Base-by-base conservation (phyloP, 331 rosid genomes). In the Rosa hybrid region DNA sequence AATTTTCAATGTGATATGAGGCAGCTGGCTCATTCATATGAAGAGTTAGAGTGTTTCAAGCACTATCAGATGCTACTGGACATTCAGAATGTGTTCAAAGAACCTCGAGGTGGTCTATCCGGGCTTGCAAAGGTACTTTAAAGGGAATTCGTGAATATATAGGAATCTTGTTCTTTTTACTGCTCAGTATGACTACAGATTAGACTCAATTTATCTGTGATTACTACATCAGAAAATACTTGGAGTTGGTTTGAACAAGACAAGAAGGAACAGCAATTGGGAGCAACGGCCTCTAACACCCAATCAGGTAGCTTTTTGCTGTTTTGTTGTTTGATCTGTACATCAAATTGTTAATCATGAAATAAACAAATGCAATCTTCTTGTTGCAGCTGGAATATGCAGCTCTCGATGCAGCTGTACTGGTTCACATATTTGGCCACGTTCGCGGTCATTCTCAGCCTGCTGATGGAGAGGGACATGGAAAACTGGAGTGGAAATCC, bases 221-320 rank as follows among this genome's bases (percentile, higher is more conserved):
- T 64, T 73, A 23, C 13, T 82, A 67, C 71, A 60, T 81, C 86
- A 96, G 99, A 96, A 96, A 91, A 85, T 93, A 72, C 70, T 96
- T 67, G 99, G 99, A 73, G 93, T 94, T 79, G 88, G 87, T 82
- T 87, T 96, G 83, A 93, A 96, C 91, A 96, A 96, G 88, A 91
- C 98, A 59, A 89, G 97, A 78, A 89, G 97, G 82, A 90, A 90
- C 86, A 96, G 99, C 88, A 86, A 96, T 78, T 96, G 97, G 99
- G 99, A 96, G 86, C 97, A 88, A 54, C 88, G 99, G 8, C 99
- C 99, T 63, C 85, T 96, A 80, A 85, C 94, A 41, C 82, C 39
- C 81, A 89, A 93, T 86, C 99, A 96, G 89, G 99, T 93, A 81
- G 17, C 72, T 81, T 73, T 69, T 74, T 74, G 25, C 68, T 16